These are phyloP conservation scores for Eleusine indica DNA, from an alignment of 176 grass and related monocot species.

Conservation along the genomic window DNA sequence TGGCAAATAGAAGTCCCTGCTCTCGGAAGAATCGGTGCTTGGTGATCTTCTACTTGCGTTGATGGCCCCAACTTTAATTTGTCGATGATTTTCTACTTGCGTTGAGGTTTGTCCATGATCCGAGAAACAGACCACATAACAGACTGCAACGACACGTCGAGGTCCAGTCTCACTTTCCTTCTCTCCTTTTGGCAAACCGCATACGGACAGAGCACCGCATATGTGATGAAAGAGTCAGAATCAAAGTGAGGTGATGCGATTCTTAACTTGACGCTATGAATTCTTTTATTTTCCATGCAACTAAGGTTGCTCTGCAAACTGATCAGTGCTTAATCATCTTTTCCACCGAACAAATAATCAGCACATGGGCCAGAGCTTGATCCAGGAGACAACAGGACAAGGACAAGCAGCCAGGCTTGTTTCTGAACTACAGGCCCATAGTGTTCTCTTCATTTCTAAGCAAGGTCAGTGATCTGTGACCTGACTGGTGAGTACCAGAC, in stretches of 20 bases:
- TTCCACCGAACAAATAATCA: no score
- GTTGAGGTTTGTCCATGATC: not conserved
- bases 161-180: no score
- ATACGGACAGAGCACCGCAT: no score
- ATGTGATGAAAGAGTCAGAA: no score
- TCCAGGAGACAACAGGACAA: not conserved
- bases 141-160: no score
- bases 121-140: not conserved
- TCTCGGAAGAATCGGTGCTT: not conserved
- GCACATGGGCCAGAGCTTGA: not conserved
- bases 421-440: not conserved
- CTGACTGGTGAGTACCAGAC: not conserved
- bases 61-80: no score
- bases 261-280: no score
- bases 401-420: not conserved
- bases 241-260: no score
- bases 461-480: constrained; percentile 4
- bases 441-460: not conserved
- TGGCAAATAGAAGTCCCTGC: not conserved
- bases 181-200: no score
- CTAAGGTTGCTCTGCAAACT: no score
- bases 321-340: no score
- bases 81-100: not conserved
- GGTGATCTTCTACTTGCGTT: not conserved
- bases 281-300: no score